These are phyloP conservation scores for Lachnum nothofagi DNA, from an alignment of 2,329 filamentous ascomycete genomes.

Conservation along the genomic window DNA sequence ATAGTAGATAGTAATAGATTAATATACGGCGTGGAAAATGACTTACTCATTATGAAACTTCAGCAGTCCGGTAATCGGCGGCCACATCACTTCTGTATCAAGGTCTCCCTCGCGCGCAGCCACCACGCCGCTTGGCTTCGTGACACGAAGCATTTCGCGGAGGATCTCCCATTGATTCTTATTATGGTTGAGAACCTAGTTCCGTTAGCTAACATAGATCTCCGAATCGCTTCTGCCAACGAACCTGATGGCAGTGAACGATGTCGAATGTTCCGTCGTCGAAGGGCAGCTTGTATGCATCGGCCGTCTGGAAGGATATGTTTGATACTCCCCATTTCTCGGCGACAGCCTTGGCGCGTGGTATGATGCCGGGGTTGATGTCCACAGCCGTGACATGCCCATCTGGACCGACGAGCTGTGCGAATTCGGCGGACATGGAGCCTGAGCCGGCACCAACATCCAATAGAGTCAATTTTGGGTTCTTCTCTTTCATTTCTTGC, in stretches of 20 bases:
- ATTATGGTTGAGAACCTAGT: no score
- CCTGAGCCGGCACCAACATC: conserved; percentile 47
- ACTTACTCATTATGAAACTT: no score
- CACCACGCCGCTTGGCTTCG: conserved; percentile 49
- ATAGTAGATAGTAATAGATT: no score
- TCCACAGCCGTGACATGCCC: conserved; percentile 41
- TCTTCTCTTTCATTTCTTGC: conserved; percentile 22
- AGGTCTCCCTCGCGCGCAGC: conserved; percentile 40
- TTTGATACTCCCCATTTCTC: conserved; percentile 20
- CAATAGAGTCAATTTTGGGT: conserved; percentile 33
- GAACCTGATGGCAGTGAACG: conserved; percentile 55
- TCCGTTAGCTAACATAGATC: no score
- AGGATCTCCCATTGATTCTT: conserved; percentile 45
- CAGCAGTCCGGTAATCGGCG: conserved; percentile 18
- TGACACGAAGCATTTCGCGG: conserved; percentile 50
- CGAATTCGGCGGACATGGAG: conserved; percentile 43
- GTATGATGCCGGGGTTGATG: conserved; percentile 22
- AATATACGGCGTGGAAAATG: no score
- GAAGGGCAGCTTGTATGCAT: conserved; percentile 34
- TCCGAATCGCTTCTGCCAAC: no score
- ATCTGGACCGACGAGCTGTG: conserved; percentile 35
- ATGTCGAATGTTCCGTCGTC: conserved; percentile 51
- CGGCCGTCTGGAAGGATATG: conserved; percentile 23
- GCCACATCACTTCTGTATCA: conserved; percentile 32
- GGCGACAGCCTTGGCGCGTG: conserved; percentile 17